Base-by-base conservation (phyloP, 2,329 filamentous ascomycete species). In the Xylariaceae sp. region DNA sequence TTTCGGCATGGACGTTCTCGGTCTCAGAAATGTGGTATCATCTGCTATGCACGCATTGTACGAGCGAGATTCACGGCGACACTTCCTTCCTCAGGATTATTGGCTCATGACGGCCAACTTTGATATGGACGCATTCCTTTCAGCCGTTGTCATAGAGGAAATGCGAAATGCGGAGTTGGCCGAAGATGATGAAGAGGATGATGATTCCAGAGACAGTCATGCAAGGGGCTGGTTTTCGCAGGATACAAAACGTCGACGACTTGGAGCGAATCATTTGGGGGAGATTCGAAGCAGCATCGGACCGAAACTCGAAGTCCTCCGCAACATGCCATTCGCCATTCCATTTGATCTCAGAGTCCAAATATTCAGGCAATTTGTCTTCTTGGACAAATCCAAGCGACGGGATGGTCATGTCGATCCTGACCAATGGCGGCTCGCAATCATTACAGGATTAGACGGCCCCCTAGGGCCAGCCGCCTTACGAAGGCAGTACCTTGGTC, bases 301-400 rank as follows among this genome's bases (percentile, higher is more conserved):
- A 0, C 93, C 94, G 0, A 88, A 93, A 66, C 78, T 97, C 8
- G 92, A 97, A 70, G 89, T 99, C 4, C 75, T 99, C 54, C 88
- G 94, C 66, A 95, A 97, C 69, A 95, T 99, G 87, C 94, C 94
- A 0, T 99, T 97, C 72, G 89, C 93, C 66, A 94, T 99, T 50
- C 94, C 93, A 0, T 99, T 99, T 68, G 85, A 90, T 44, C 94
- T 90, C 0, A 82, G 94, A 51, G 94, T 99, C 3, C 86, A 92
- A 71, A 93, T 97, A 23, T 97, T 99, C 73, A 85, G 92, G 35
- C 86, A 96, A 69, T 97, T 97, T 68, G 89, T 97, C n/a, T 76
- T 84, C 35, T 78, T 92, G 3, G 94, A 99, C 73, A 91, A 94
- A 72, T 73, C 80, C 54, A 86, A 87, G 63, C 79, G 91, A 62